A percentile compares a stretch with the other conserved stretches of the same genome.
phyloP scores from a whole-genome alignment of 768 basidiomycete species.

The Hypholoma sublateritium region DNA sequence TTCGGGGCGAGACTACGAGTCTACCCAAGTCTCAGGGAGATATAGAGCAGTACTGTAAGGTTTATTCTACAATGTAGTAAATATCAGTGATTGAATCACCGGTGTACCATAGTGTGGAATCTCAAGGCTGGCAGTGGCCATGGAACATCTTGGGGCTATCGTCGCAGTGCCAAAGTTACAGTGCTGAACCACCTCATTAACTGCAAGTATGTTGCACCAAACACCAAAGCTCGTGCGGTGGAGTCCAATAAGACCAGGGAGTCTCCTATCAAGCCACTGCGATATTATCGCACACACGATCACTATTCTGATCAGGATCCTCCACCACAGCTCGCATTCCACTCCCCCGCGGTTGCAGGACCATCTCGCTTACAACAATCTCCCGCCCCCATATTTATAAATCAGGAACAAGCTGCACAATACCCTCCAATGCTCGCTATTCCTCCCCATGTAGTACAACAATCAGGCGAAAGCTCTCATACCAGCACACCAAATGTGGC shows the following conservation, averaged over 20 bases:
- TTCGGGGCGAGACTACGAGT: neutral
- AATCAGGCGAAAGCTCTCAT: too few species aligned
- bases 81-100: neutral
- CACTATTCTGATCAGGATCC: too few species aligned
- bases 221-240: neutral
- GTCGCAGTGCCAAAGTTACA: neutral
- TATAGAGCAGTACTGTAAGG: neutral
- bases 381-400: too few species aligned
- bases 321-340: too few species aligned
- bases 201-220: neutral
- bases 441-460: too few species aligned
- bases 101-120: neutral
- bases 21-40: neutral
- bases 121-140: neutral
- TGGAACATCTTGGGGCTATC: neutral
- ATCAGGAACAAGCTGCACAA: too few species aligned
- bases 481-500: too few species aligned
- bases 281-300: too few species aligned
- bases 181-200: neutral
- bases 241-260: neutral
- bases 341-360: too few species aligned
- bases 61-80: neutral
- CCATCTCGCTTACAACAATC: too few species aligned
- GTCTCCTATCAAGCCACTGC: neutral
- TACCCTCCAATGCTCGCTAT: too few species aligned